Percentiles rank a stretch among this genome's conserved stretches.
These are phyloP conservation scores for Globisporangium cystogenes DNA, from an alignment of 352 stramenopile species.

Conservation along the genomic window DNA sequence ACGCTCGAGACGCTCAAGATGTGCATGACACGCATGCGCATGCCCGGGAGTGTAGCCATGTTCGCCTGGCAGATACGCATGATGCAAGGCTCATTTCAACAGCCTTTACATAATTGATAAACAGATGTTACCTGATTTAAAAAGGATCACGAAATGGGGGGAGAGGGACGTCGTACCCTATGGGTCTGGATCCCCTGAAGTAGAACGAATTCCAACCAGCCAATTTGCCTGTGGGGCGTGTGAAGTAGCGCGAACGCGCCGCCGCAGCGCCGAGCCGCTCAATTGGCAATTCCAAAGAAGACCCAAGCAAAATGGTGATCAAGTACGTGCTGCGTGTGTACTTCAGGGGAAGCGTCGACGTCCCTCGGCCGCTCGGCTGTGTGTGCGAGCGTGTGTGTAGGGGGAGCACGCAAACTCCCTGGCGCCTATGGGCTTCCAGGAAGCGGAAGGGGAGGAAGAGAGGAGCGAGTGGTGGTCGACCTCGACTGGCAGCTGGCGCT, in stretches of 20 bases:
- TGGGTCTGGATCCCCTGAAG: conserved; percentile 17
- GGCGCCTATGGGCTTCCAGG: too few species aligned
- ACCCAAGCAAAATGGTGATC: conserved; percentile 88
- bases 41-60: not conserved
- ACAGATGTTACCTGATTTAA: too few species aligned
- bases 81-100: not conserved
- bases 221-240: conserved; percentile 40
- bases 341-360: not conserved
- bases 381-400: too few species aligned
- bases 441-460: not conserved
- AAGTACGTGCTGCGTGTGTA: conserved; percentile 59
- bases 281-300: conserved; percentile 87
- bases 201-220: conserved; percentile 77
- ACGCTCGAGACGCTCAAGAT: too few species aligned
- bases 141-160: not conserved
- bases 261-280: conserved; percentile 24
- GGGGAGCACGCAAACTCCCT: too few species aligned
- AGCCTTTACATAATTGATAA: not conserved
- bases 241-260: conserved; percentile 43
- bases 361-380: too few species aligned
- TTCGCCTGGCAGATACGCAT: not conserved
- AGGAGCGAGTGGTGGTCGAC: not conserved
- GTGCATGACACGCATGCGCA: too few species aligned
- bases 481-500: too few species aligned
- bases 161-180: conserved; percentile 5